These are phyloP conservation scores for Phaseolus lunatus DNA, from an alignment of 306 rosid species.

Conservation along the genomic window DNA sequence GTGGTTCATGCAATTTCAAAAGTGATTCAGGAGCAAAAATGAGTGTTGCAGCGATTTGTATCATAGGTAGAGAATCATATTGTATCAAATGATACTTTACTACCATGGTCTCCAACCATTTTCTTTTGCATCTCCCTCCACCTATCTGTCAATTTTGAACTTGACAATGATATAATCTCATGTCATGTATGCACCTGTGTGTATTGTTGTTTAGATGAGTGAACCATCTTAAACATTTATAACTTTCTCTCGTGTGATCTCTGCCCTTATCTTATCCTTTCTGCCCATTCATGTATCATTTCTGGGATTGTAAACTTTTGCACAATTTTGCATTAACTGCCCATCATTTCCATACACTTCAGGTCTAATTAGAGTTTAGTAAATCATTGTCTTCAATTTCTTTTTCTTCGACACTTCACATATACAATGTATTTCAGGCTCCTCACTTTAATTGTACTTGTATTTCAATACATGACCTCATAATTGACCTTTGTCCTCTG, in stretches of 20 bases:
- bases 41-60: no score
- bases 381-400: background rate
- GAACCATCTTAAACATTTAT: no score
- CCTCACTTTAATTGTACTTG: background rate
- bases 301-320: background rate
- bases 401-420: background rate
- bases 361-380: background rate
- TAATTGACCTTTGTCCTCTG: slow-evolving; percentile 1
- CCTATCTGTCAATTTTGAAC: background rate
- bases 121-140: no score
- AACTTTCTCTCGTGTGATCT: background rate
- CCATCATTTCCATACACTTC: background rate
- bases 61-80: no score
- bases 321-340: background rate
- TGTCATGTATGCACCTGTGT: no score
- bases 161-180: background rate
- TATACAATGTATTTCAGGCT: background rate
- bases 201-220: no score
- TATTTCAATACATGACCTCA: background rate
- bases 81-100: no score
- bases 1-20: no score
- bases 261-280: background rate
- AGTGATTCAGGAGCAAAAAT: no score
- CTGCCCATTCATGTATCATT: background rate
- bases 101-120: no score